Evolutionary conservation across 2,329 filamentous ascomycete species (phyloP).

Genomic region (Talaromyces sp.): DNA sequence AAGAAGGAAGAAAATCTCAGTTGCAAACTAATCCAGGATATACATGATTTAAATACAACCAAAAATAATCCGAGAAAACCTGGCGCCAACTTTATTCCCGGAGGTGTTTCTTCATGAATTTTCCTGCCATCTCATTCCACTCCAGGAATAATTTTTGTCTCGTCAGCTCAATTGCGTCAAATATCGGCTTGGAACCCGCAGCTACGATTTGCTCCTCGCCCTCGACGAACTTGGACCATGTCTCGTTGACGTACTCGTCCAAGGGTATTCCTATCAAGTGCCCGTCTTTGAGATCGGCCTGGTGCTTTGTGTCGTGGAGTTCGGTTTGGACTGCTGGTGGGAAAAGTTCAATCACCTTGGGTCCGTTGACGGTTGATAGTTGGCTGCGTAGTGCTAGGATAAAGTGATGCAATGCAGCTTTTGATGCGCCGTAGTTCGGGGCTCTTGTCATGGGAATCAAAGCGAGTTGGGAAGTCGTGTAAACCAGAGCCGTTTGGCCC

Average conservation of each 20-base stretch:
- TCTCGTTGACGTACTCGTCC: constrained; percentile 47
- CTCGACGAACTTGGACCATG: constrained; percentile 32
- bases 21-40: no score
- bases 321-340: constrained; percentile 55
- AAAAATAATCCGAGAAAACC: no score
- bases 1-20: no score
- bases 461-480: background rate
- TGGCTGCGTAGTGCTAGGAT: constrained; percentile 50
- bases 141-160: background rate
- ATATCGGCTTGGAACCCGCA: background rate
- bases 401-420: constrained; percentile 52
- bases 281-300: constrained; percentile 47
- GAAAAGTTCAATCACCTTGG: constrained; percentile 52
- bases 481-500: background rate
- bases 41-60: background rate
- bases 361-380: constrained; percentile 38
- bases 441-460: background rate
- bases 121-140: background rate
- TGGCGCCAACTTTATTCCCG: background rate
- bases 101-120: background rate
- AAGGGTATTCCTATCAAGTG: constrained; percentile 49
- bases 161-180: background rate
- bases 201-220: background rate
- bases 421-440: constrained; percentile 46
- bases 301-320: constrained; percentile 43